A percentile compares a stretch with the other conserved stretches of the same genome.
phyloP scores from a whole-genome alignment of 2,329 filamentous ascomycete species.

The Daldinia eschscholtzii region DNA sequence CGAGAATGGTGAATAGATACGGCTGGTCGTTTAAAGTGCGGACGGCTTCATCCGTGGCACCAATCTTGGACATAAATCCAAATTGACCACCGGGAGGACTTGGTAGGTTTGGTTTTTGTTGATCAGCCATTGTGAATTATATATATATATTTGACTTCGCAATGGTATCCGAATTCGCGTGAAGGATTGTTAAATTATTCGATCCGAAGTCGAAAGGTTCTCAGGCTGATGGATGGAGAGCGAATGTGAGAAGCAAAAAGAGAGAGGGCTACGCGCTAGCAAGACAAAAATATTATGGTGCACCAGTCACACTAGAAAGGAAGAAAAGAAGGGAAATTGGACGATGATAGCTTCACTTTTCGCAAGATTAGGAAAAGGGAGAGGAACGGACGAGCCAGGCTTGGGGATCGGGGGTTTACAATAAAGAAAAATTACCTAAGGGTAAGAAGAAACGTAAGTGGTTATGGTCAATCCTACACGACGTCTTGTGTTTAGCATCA shows the following conservation, averaged over 20 bases:
- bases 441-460: constrained; percentile 32
- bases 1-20: constrained; percentile 67
- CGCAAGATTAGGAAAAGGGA: constrained; percentile 30
- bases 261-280: constrained; percentile 25
- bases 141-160: constrained; percentile 17
- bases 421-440: constrained; percentile 19
- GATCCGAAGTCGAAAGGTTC: constrained; percentile 28
- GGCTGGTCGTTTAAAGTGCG: constrained; percentile 72
- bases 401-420: constrained; percentile 16
- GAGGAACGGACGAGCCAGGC: constrained; percentile 8
- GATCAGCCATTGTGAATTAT: constrained; percentile 45
- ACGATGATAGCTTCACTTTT: constrained; percentile 42
- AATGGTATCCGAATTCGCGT: constrained; percentile 2
- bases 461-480: constrained; percentile 16
- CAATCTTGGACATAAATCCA: constrained; percentile 68
- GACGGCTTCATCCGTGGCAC: constrained; percentile 69
- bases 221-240: constrained; percentile 7
- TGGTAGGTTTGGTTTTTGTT: background rate
- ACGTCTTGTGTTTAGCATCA: constrained; percentile 29
- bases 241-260: constrained; percentile 26
- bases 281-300: constrained; percentile 41
- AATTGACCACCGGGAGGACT: constrained; percentile 59
- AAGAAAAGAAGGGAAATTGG: constrained; percentile 34
- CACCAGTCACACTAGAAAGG: constrained; percentile 46
- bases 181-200: constrained; percentile 10